Evolutionary conservation across 1,284 basidiomycete genomes (phyloP), one percentile per base, ranked within the genome.

Genomic region (Malassezia furfur): DNA sequence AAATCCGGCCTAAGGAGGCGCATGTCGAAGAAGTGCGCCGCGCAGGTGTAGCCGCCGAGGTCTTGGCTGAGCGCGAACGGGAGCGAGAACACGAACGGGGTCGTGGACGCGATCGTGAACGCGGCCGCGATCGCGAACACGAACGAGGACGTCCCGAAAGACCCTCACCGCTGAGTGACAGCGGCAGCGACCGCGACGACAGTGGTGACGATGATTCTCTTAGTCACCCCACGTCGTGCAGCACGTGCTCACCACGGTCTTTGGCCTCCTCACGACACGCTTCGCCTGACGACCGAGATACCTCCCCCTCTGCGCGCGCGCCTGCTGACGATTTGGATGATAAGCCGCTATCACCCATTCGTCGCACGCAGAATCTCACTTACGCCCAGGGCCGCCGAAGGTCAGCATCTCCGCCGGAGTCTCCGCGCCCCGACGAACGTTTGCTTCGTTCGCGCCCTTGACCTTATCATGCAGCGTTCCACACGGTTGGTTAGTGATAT

Each of bases 211-310:
- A 49, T 15, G 21, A 50, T n/a, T 48, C 47, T 30, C 4, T 14
- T 6, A 48, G 49, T 19, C 30, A 45, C 17, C 25, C 45, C 5
- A 5, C 21, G 17, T 53, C 52, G 6, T 40, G 52, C 35, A 53
- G 52, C n/a, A 48, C 45, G 7, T 53, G 52, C 15, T 30, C 36
- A 5, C 28, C 25, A 9, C 41, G 41, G 5, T 31, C 28, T 28
- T 28, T 7, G 3, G 25, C 25, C 25, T 28, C 25, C 4, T 28
- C 25, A 28, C 25, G 25, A 28, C 7, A 28, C 7, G 25, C 25
- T 3, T 28, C 25, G 25, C 25, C 25, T 28, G 25, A 28, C 25
- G 25, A 28, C 25, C 25, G 7, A 17, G 36, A 15, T 34, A 14
- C 11, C 32, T 7, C 32, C 32, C 2, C 32, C 21, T 21, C 40